Evolutionary conservation across 352 stramenopile genomes (phyloP).

Genomic region (Phytophthora ramorum): DNA sequence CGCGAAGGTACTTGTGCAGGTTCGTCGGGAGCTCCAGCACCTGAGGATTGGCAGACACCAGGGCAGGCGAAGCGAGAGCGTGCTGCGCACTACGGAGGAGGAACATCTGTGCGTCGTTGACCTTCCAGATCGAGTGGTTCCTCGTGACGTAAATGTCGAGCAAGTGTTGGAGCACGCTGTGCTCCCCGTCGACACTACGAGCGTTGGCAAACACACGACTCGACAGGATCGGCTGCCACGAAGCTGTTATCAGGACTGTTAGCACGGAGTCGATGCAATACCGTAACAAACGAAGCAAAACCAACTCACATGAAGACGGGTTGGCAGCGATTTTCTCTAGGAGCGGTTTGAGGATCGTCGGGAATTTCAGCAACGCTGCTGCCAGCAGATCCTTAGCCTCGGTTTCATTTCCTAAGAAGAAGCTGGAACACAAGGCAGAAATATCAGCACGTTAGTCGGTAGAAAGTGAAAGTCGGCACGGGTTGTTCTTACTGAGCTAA

Average conservation of each 20-base stretch:
- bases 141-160: constrained; percentile 85
- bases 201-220: constrained; percentile 85
- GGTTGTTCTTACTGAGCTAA: constrained; percentile 63
- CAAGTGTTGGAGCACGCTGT: constrained; percentile 68
- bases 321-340: constrained; percentile 80
- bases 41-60: constrained; percentile 60
- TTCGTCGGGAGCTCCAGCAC: constrained; percentile 62
- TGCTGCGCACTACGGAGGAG: constrained; percentile 71
- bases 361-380: constrained; percentile 67
- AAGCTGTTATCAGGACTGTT: constrained; percentile 32
- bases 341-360: constrained; percentile 71
- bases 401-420: constrained; percentile 64
- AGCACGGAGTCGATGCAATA: constrained; percentile 4
- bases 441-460: constrained; percentile 13
- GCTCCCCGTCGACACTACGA: constrained; percentile 60
- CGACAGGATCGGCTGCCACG: constrained; percentile 76
- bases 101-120: constrained; percentile 79
- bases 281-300: not conserved
- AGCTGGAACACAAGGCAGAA: constrained; percentile 44
- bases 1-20: constrained; percentile 79
- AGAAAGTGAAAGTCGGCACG: not conserved
- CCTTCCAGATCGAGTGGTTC: constrained; percentile 85
- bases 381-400: constrained; percentile 73
- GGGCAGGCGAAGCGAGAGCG: constrained; percentile 57
- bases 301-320: constrained; percentile 62